These are phyloP conservation scores for Jatropha multifida DNA, from an alignment of 441 rosid genomes.

Conservation along the genomic window DNA sequence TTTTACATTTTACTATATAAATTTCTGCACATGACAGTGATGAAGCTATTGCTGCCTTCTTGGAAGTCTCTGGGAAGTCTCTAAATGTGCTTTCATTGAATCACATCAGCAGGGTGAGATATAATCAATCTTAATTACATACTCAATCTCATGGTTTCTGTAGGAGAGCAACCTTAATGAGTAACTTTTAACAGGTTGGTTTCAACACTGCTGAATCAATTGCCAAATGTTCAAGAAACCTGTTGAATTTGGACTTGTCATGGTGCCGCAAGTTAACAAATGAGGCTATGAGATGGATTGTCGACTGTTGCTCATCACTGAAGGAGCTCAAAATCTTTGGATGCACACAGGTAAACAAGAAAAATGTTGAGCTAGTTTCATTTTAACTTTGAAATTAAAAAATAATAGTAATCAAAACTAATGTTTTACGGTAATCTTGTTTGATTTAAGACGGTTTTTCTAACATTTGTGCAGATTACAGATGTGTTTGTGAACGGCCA, in stretches of 20 bases:
- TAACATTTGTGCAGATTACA: constrained; percentile 33
- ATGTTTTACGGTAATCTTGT: not conserved
- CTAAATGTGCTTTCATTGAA: constrained; percentile 41
- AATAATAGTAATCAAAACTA: too few species aligned
- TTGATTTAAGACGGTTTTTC: not conserved
- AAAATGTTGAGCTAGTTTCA: not conserved
- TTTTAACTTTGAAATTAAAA: not conserved
- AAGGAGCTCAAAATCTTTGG: constrained; percentile 46
- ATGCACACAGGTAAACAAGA: constrained; percentile 40
- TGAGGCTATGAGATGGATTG: constrained; percentile 42
- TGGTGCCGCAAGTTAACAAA: constrained; percentile 49
- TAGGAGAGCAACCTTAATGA: not conserved
- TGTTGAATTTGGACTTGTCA: constrained; percentile 45
- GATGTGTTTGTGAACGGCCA: constrained; percentile 33
- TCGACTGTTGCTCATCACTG: constrained; percentile 39
- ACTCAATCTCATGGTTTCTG: not conserved
- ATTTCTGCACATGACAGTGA: constrained; percentile 38
- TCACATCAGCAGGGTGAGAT: constrained; percentile 35
- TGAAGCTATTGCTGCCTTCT: constrained; percentile 51
- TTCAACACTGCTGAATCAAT: constrained; percentile 43
- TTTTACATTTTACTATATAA: not conserved
- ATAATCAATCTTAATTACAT: constrained; percentile 1
- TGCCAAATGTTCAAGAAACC: constrained; percentile 37
- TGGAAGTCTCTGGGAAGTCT: constrained; percentile 43
- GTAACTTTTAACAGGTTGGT: constrained; percentile 38